Percentiles rank a stretch among this genome's conserved stretches.
These are phyloP conservation scores for Wickerhamiella brachini DNA, from an alignment of 805 yeast species.

Conservation along the genomic window DNA sequence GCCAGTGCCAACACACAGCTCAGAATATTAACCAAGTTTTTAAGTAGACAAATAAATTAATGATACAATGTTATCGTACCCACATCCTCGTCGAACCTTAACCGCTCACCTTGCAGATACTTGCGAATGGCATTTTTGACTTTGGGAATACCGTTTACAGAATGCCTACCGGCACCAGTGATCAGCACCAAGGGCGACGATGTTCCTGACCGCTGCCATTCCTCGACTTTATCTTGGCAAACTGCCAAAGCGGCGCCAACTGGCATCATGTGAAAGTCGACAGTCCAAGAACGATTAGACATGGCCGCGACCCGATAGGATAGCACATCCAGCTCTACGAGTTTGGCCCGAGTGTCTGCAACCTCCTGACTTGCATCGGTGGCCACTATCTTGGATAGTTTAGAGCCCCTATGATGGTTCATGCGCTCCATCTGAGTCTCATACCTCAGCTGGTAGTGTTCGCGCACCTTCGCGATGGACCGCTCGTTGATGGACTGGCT, in stretches of 20 bases:
- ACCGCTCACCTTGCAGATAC: conserved; percentile 3
- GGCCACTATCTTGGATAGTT: not conserved
- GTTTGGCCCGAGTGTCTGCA: not conserved
- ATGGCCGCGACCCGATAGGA: not conserved
- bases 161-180: conserved; percentile 14
- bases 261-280: conserved; percentile 9
- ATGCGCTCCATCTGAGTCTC: not conserved
- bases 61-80: not conserved
- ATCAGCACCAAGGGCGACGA: conserved; percentile 1
- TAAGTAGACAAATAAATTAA: too few species aligned
- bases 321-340: conserved; percentile 3
- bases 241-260: conserved; percentile 6
- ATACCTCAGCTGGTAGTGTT: not conserved
- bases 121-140: conserved; percentile 9
- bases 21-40: too few species aligned
- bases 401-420: not conserved
- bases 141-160: conserved; percentile 8
- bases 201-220: not conserved
- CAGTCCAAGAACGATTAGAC: not conserved
- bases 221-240: conserved; percentile 1
- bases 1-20: too few species aligned
- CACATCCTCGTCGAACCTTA: not conserved
- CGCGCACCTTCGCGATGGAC: not conserved
- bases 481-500: not conserved
- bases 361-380: not conserved